phyloP scores from a whole-genome alignment of 495 filamentous ascomycete genomes.

The Neurospora discreta region DNA sequence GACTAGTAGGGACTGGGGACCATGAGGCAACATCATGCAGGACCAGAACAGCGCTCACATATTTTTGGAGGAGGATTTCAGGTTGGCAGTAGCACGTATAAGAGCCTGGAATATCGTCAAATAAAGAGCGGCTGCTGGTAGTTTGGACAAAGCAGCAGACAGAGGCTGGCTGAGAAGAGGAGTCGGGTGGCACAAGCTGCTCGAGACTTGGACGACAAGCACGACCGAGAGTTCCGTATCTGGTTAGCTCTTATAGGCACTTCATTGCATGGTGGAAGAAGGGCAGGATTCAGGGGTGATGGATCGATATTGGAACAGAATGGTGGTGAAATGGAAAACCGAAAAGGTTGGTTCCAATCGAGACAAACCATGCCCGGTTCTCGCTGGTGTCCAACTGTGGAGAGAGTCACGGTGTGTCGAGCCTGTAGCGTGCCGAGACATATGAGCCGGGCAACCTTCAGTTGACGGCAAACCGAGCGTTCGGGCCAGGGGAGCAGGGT shows the following conservation, averaged over 20 bases:
- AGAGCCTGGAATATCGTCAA: not conserved
- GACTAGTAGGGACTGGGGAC: not conserved
- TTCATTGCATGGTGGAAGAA: not conserved
- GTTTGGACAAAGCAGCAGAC: conserved; percentile 2
- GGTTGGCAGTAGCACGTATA: not conserved
- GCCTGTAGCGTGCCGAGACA: not conserved
- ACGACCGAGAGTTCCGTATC: conserved; percentile 9
- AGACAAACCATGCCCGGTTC: not conserved
- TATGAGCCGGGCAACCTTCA: not conserved
- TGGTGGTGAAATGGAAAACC: not conserved
- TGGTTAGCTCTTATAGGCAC: conserved; percentile 3
- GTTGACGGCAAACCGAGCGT: not conserved
- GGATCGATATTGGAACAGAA: not conserved
- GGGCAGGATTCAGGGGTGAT: not conserved
- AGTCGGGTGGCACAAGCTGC: conserved; percentile 3
- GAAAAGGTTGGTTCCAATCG: not conserved
- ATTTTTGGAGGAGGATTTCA: not conserved
- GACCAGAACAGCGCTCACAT: not conserved
- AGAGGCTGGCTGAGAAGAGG: conserved; percentile 11
- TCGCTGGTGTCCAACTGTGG: not conserved
- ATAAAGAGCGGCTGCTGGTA: not conserved
- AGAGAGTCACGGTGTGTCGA: not conserved
- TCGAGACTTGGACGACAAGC: conserved; percentile 4
- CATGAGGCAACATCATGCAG: not conserved
- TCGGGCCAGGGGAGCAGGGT: not conserved